These are phyloP conservation scores for Plantago coronopus DNA, from an alignment of 305 asterid genomes.

Conservation along the genomic window DNA sequence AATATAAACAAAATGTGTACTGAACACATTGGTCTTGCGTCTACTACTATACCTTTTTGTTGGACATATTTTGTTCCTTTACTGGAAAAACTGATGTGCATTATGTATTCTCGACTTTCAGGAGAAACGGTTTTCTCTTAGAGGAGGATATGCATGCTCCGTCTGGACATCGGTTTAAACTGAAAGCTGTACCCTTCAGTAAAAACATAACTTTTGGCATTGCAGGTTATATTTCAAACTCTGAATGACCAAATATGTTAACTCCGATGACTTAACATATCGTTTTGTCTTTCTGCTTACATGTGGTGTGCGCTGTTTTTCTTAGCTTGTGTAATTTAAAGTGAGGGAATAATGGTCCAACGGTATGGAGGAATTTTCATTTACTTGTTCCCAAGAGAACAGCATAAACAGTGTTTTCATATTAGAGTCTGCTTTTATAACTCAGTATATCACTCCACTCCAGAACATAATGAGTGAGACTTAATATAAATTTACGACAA, in stretches of 20 bases:
- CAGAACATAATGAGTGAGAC: no score
- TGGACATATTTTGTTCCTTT: slow-evolving; percentile 14
- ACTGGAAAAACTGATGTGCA: slow-evolving; percentile 10
- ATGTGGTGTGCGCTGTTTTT: background rate
- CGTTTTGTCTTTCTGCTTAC: slow-evolving; percentile 9
- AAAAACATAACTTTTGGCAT: slow-evolving; percentile 82
- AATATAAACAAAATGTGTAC: background rate
- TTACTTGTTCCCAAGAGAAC: no score
- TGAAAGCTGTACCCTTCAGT: slow-evolving; percentile 97
- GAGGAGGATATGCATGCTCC: slow-evolving; percentile 85
- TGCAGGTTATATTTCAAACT: slow-evolving; percentile 40
- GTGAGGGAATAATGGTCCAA: no score
- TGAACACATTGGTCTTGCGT: slow-evolving; percentile 8
- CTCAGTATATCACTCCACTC: no score
- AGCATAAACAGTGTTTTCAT: no score
- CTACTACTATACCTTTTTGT: background rate
- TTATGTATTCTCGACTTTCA: slow-evolving; percentile 32
- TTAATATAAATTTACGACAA: no score
- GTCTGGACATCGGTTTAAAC: slow-evolving; percentile 69
- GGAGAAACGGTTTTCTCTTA: slow-evolving; percentile 86
- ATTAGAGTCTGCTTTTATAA: no score
- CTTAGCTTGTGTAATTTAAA: no score
- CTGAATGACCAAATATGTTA: background rate
- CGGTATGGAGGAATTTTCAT: no score
- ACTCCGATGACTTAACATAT: background rate